Conservation (phyloP, 2,329 filamentous ascomycete genomes). For the Alternaria sp. region DNA sequence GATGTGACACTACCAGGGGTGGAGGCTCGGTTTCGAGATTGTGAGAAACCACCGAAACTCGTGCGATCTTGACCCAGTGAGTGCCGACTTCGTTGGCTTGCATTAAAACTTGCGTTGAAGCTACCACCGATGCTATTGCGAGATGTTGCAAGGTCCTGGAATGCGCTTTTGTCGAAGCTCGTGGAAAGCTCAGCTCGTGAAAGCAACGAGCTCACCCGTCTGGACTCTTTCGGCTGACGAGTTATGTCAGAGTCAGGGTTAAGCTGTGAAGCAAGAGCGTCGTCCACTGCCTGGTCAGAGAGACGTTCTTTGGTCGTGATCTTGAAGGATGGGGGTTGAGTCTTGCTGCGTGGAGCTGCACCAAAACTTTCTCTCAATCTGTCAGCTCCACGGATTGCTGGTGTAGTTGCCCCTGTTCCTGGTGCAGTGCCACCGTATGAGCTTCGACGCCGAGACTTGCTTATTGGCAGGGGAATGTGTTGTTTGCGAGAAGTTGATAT, state of each 20-base stretch:
- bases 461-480: constrained; percentile 49
- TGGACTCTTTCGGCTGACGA: constrained; percentile 67
- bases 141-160: constrained; percentile 72
- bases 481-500: constrained; percentile 56
- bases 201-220: constrained; percentile 89
- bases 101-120: constrained; percentile 57
- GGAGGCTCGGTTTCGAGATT: constrained; percentile 62
- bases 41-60: constrained; percentile 62
- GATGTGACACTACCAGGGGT: constrained; percentile 60
- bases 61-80: constrained; percentile 75
- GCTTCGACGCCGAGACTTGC: constrained; percentile 68
- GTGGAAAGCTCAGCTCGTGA: constrained; percentile 86
- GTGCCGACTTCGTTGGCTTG: constrained; percentile 70
- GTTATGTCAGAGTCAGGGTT: constrained; percentile 60
- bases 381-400: constrained; percentile 67
- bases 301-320: constrained; percentile 45
- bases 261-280: constrained; percentile 59
- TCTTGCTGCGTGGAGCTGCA: constrained; percentile 56
- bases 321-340: constrained; percentile 53
- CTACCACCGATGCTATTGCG: constrained; percentile 51
- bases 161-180: constrained; percentile 81
- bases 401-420: constrained; percentile 77
- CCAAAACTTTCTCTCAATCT: constrained; percentile 81
- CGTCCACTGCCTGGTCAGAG: constrained; percentile 55
- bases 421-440: constrained; percentile 66